A percentile compares a stretch with the other conserved stretches of the same genome.
Conservation (phyloP, 2,329 filamentous ascomycete genomes). For the Aspergillus ochraceus region DNA sequence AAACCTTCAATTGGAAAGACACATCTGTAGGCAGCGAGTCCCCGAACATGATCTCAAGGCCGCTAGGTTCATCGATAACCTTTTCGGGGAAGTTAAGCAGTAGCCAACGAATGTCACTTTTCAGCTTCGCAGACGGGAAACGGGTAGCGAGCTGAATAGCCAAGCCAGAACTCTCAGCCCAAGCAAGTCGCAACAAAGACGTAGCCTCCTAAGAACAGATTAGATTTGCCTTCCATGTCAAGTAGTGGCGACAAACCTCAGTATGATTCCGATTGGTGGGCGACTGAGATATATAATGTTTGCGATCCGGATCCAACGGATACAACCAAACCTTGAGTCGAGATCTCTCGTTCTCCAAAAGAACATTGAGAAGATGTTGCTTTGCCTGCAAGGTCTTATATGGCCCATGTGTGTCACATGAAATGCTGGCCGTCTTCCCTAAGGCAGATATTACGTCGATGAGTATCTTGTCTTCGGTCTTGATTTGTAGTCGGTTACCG, state of each 20-base stretch:
- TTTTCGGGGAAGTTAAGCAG: slow-evolving; percentile 82
- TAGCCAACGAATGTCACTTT: slow-evolving; percentile 74
- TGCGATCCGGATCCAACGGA: slow-evolving; percentile 68
- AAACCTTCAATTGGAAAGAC: slow-evolving; percentile 78
- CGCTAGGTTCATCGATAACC: slow-evolving; percentile 77
- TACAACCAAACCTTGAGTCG: slow-evolving; percentile 87
- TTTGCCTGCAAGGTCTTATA: slow-evolving; percentile 71
- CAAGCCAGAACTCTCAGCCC: slow-evolving; percentile 79
- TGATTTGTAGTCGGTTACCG: slow-evolving; percentile 88
- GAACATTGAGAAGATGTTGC: slow-evolving; percentile 75
- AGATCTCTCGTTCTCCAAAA: slow-evolving; percentile 81
- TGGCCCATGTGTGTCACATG: slow-evolving; percentile 49
- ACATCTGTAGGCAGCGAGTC: slow-evolving; percentile 75
- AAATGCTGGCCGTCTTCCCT: slow-evolving; percentile 63
- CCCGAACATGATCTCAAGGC: slow-evolving; percentile 78
- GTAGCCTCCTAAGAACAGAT: slow-evolving; percentile 51
- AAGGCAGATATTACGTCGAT: slow-evolving; percentile 71
- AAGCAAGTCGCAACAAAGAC: slow-evolving; percentile 75
- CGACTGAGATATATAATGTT: slow-evolving; percentile 50
- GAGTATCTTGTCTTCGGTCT: slow-evolving; percentile 83
- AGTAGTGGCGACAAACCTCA: slow-evolving; percentile 33
- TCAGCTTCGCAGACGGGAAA: slow-evolving; percentile 73
- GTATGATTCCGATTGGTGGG: slow-evolving; percentile 42
- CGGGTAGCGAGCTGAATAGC: slow-evolving; percentile 81
- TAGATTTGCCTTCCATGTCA: slow-evolving; percentile 5